A percentile compares a stretch with the other conserved stretches of the same genome.
These are phyloP conservation scores for Periconia sp. DNA, from an alignment of 2,329 filamentous ascomycete genomes.

Conservation along the genomic window DNA sequence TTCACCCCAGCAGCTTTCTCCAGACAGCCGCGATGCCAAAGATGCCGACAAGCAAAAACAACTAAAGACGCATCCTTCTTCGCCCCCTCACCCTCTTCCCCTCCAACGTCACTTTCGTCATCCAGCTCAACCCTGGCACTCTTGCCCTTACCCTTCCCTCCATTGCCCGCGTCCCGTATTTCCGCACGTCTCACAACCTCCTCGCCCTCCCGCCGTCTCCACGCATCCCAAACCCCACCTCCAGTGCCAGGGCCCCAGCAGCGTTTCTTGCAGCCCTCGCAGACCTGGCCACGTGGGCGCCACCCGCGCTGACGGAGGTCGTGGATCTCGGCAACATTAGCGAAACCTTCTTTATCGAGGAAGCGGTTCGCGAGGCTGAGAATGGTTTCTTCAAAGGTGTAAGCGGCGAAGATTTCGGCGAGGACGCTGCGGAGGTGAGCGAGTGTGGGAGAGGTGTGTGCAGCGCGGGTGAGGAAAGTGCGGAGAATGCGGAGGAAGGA, in stretches of 20 bases:
- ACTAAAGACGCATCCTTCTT: slow-evolving; percentile 38
- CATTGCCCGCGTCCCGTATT: slow-evolving; percentile 36
- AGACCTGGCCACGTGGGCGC: slow-evolving; percentile 82
- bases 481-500: slow-evolving; percentile 88
- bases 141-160: slow-evolving; percentile 48
- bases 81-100: slow-evolving; percentile 51
- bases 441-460: slow-evolving; percentile 78
- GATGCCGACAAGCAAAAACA: slow-evolving; percentile 45
- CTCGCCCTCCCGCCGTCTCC: slow-evolving; percentile 63
- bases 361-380: slow-evolving; percentile 82
- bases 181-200: slow-evolving; percentile 39
- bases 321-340: slow-evolving; percentile 74
- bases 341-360: slow-evolving; percentile 85
- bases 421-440: slow-evolving; percentile 85
- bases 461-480: slow-evolving; percentile 82
- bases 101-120: slow-evolving; percentile 39
- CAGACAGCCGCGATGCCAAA: slow-evolving; percentile 43
- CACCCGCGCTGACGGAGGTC: slow-evolving; percentile 80
- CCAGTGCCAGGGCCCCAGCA: slow-evolving; percentile 89
- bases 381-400: slow-evolving; percentile 91
- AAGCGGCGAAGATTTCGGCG: slow-evolving; percentile 88
- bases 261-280: slow-evolving; percentile 79
- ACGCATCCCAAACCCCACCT: slow-evolving; percentile 75
- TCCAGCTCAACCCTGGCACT: slow-evolving; percentile 48
- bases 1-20: slow-evolving; percentile 16